Base-by-base conservation (phyloP, 225 moss, liverwort and hornwort genomes). In the Thuidium tamariscinum region DNA sequence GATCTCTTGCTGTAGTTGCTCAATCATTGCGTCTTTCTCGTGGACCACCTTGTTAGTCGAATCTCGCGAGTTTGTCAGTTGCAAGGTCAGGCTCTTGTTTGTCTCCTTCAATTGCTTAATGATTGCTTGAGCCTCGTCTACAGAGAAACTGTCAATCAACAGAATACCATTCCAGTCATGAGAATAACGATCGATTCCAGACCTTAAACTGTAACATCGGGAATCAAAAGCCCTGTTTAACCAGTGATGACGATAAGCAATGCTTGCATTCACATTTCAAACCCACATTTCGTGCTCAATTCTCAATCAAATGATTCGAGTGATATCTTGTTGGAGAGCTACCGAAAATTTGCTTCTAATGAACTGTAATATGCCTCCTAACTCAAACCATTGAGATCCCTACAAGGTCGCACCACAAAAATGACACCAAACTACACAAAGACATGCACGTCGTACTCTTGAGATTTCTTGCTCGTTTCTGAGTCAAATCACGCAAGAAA, bases 121-220 rank as follows among this genome's bases (percentile, higher is more conserved):
- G 49, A 93, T 93, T 63, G 81, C 62, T 88, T 93, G 93, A 42
- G 93, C 93, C 82, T 93, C 93, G 39, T 92, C 91, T 30, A 93
- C 90, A 46, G 93, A 93, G 70, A 93, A 93, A 41, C 93, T 93
- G 88, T 27, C 83, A 49, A 76, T n/a, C 64, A 88, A 69, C 39
- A 68, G 26, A 86, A 52, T 3, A 84, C 44, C 39, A 54, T n/a
- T 32, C 78, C 44, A 82, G 73, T 64, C 42, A 71, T 77, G 29
- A 88, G 77, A 65, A 75, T 56, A 41, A 80, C 30, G 34, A 84
- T 27, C 34, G n/a, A 73, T 41, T 57, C 26, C 83, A 46, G 65
- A 49, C 48, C n/a, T 80, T 34, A 34, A 74, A 25, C 44, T 46
- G 46, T 32, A 80, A 51, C 51, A 64, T 36, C 49, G 65, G 26